Base-by-base conservation (phyloP, 2,329 filamentous ascomycete genomes). In the Penicillium crustosum region DNA sequence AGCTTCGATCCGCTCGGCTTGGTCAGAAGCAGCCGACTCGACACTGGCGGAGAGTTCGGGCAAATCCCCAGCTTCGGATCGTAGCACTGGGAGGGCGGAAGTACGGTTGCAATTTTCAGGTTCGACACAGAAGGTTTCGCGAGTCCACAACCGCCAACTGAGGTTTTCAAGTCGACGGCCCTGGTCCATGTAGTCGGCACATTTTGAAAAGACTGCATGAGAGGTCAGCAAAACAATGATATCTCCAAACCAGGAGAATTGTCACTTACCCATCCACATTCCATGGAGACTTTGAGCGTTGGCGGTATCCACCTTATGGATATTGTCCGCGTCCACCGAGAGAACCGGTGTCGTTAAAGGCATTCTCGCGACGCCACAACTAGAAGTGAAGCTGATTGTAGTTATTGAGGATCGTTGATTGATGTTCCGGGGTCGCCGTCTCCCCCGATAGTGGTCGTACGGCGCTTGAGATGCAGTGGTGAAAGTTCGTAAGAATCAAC, bases 61-160 rank as follows among this genome's bases (percentile, higher is more conserved):
- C 13, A 92, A 74, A 56, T 86, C 84, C 35, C 59, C 73, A 58
- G 68, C 71, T 65, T 71, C 77, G 56, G 65, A 74, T 57, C 64
- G 85, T 78, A 59, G 81, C 68, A 66, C 80, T 75, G 62, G 79
- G 74, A 67, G 73, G 66, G 82, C 74, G 55, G 82, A 78, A 27
- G 78, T 77, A 67, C 82, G 80, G 66, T 82, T 81, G 58, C 83
- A 81, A 39, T 64, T 73, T 51, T 71, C 68, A n/a, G 83, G 83
- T 61, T 90, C 88, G 76, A 89, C 93, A 77, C 93, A 96, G 68
- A 96, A 91, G 12, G 90, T 93, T 74, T 97, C 93, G 69, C 92
- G 85, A 69, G 91, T 95, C 93, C 93, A 97, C 61, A 97, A 80
- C 68, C 94, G 83, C 94, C 94, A 97, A 74, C 90, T 95, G 62